phyloP scores from a whole-genome alignment of 768 basidiomycete species.

The Lactarius hengduanensis region DNA sequence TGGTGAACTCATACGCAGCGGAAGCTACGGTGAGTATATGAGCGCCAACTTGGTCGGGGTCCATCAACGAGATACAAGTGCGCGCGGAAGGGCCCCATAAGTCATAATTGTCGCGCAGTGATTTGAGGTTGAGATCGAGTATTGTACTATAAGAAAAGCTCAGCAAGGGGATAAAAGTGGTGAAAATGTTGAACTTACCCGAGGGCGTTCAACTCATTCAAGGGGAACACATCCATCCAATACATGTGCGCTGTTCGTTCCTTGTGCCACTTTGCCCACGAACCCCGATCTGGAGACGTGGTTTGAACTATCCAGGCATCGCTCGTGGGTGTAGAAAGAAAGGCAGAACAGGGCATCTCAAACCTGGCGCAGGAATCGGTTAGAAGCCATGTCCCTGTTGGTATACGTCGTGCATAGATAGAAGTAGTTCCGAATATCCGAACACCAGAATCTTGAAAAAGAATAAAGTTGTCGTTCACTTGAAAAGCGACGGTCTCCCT shows the following conservation, averaged over 20 bases:
- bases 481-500: too few species aligned
- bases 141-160: not conserved
- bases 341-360: not conserved
- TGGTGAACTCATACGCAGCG: not conserved
- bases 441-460: too few species aligned
- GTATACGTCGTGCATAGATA: not conserved
- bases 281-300: not conserved
- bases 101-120: not conserved
- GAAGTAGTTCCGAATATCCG: too few species aligned
- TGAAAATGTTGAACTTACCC: not conserved
- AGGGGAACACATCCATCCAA: too few species aligned
- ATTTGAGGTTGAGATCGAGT: not conserved
- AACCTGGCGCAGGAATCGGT: not conserved
- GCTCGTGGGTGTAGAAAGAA: not conserved
- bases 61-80: not conserved
- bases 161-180: not conserved
- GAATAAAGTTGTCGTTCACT: too few species aligned
- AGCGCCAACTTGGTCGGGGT: not conserved
- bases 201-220: not conserved
- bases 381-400: not conserved
- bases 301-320: not conserved
- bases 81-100: not conserved
- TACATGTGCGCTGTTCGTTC: not conserved
- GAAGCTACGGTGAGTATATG: too few species aligned
- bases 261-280: not conserved